Conservation (phyloP, 768 basidiomycete genomes). For the Suillus lakei region DNA sequence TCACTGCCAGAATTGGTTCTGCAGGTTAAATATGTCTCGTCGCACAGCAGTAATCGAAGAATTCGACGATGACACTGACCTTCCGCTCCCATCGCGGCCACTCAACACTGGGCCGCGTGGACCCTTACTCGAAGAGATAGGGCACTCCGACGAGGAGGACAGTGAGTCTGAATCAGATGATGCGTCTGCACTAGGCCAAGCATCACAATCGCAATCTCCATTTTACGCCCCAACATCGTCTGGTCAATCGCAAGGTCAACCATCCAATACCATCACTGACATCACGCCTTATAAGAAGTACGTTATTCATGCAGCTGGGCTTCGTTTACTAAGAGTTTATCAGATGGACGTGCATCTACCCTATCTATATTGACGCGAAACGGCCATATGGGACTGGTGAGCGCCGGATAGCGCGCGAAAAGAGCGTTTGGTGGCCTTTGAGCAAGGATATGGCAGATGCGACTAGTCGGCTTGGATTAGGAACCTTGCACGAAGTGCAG, state of each 20-base stretch:
- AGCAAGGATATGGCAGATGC: slow-evolving; percentile 93
- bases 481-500: slow-evolving; percentile 85
- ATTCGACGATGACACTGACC: slow-evolving; percentile 95
- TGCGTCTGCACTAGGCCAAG: slow-evolving; percentile 54
- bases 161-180: slow-evolving; percentile 28
- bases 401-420: slow-evolving; percentile 77
- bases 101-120: slow-evolving; percentile 72
- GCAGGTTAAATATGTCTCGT: slow-evolving; percentile 61
- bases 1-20: background rate
- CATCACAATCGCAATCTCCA: slow-evolving; percentile 49
- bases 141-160: slow-evolving; percentile 55
- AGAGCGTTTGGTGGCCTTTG: slow-evolving; percentile 93
- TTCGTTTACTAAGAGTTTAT: slow-evolving; percentile 12
- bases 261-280: slow-evolving; percentile 58
- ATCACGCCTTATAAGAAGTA: slow-evolving; percentile 86
- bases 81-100: slow-evolving; percentile 73
- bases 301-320: slow-evolving; percentile 29
- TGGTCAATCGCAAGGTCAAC: slow-evolving; percentile 26
- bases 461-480: slow-evolving; percentile 73
- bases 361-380: slow-evolving; percentile 96
- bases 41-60: slow-evolving; percentile 72
- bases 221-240: slow-evolving; percentile 22
- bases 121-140: slow-evolving; percentile 79
- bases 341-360: slow-evolving; percentile 97
- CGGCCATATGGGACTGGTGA: slow-evolving; percentile 83